Base-by-base conservation (phyloP, 129 eudicot species). In the Saussurea involucrata region DNA sequence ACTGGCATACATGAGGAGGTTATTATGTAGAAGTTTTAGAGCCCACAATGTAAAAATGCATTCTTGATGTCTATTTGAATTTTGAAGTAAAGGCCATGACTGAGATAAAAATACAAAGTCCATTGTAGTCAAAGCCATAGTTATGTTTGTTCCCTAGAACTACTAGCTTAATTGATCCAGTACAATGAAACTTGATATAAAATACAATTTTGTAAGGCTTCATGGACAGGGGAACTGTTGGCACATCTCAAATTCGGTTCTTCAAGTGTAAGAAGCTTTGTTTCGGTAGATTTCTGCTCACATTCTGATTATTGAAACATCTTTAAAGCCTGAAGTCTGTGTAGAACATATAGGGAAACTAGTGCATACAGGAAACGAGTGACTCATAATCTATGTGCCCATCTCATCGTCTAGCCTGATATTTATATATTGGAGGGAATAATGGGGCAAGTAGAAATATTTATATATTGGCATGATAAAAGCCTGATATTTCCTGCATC, bases 151-250 rank as follows among this genome's bases (percentile, higher is more conserved):
- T 69, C 6, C 29, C 73, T 18, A 69, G 21, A 36, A 37, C 58
- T 4, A 69, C 73, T 22, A 69, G 12, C 11, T 27, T 22, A 15
- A 71, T 42, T 20, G 64, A 71, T 27, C 78, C 78, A 74, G 61
- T 68, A 49, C 21, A 27, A 28, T 36, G 49, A 0, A 53, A 15
- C 21, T 58, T 74, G 24, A 32, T 18, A 1, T 46, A 57, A 60
- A 57, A 58, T 6, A 74, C 69, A 18, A 57, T 57, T 46, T 74
- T 74, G 32, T 24, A 4, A 32, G 78, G 34, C 24, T 57, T 74
- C 6, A 74, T 9, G 11, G 24, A 31, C 10, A 55, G 32, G 20
- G 69, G 37, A 33, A 61, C 64, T 22, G 42, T 10, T 1, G 64
- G 33, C 4, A 74, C 24, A 60, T 34, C 57, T 32, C 73, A 20